phyloP scores from a whole-genome alignment of 2,329 filamentous ascomycete genomes.

The Moelleriella libera region DNA sequence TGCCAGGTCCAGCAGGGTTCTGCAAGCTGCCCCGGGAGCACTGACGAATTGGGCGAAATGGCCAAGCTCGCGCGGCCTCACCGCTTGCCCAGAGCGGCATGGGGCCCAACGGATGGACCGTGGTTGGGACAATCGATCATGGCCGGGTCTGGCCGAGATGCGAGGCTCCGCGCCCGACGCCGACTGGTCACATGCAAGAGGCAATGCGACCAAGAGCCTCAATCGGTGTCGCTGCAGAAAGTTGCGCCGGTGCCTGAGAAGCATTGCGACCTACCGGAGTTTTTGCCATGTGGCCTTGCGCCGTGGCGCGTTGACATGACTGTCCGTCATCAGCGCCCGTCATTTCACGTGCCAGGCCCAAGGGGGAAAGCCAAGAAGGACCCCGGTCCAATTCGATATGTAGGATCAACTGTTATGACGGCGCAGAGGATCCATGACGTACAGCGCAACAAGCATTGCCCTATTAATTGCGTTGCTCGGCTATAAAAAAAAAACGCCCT shows the following conservation, averaged over 20 bases:
- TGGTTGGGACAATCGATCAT: not conserved
- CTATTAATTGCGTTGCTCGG: too few relatives aligned
- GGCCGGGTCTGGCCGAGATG: slow-evolving; percentile 7
- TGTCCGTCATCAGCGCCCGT: too few relatives aligned
- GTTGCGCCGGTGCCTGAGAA: too few relatives aligned
- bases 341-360: too few relatives aligned
- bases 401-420: too few relatives aligned
- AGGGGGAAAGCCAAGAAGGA: too few relatives aligned
- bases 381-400: too few relatives aligned
- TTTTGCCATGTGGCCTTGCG: not conserved
- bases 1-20: not conserved
- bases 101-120: slow-evolving; percentile 7
- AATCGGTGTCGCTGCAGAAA: not conserved
- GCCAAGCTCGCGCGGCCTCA: slow-evolving; percentile 2
- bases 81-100: slow-evolving; percentile 8
- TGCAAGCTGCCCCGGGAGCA: not conserved
- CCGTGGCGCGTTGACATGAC: too few relatives aligned
- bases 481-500: too few relatives aligned
- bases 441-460: too few relatives aligned
- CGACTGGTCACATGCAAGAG: not conserved
- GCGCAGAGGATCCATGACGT: too few relatives aligned
- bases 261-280: not conserved
- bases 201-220: not conserved
- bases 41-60: not conserved
- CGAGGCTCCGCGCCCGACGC: slow-evolving; percentile 3